Percentiles rank a stretch among this genome's conserved stretches.
These are phyloP conservation scores for Russula ochroleuca DNA, from an alignment of 768 basidiomycete species.

Conservation along the genomic window DNA sequence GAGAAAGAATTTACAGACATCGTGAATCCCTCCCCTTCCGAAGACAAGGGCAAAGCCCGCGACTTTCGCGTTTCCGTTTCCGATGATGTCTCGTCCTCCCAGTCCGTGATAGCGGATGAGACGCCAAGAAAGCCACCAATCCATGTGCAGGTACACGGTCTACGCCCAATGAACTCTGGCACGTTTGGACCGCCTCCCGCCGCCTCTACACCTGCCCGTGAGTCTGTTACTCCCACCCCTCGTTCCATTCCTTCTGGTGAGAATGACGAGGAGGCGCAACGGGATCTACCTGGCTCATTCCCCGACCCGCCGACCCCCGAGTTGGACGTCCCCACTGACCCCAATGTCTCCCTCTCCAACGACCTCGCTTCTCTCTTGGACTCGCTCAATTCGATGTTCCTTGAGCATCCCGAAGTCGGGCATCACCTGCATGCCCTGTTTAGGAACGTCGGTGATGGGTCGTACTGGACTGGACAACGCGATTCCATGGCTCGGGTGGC, in stretches of 20 bases:
- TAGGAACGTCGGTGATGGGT: constrained; percentile 55
- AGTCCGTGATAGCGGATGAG: constrained; percentile 41
- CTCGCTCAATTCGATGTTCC: constrained; percentile 50
- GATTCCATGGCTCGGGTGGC: constrained; percentile 56
- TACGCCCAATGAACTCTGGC: constrained; percentile 23
- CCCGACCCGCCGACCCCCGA: constrained; percentile 52
- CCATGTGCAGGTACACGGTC: constrained; percentile 45
- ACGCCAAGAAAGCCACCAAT: constrained; percentile 54
- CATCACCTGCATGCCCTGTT: constrained; percentile 62
- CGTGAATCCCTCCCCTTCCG: constrained; percentile 20
- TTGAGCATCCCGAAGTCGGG: constrained; percentile 66
- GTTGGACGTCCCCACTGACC: constrained; percentile 34
- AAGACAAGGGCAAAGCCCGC: constrained; percentile 42
- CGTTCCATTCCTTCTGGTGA: background rate
- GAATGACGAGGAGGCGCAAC: background rate
- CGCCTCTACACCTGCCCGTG: constrained; percentile 21
- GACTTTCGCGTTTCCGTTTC: constrained; percentile 31
- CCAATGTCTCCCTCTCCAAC: constrained; percentile 48
- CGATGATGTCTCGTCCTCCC: constrained; percentile 40
- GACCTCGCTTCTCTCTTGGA: constrained; percentile 63
- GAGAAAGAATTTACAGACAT: background rate
- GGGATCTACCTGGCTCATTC: constrained; percentile 26
- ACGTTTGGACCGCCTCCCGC: constrained; percentile 25
- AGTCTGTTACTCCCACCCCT: constrained; percentile 19
- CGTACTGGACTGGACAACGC: constrained; percentile 66